Conservation (phyloP, 495 filamentous ascomycete species). For the Tetracladium setigerum region DNA sequence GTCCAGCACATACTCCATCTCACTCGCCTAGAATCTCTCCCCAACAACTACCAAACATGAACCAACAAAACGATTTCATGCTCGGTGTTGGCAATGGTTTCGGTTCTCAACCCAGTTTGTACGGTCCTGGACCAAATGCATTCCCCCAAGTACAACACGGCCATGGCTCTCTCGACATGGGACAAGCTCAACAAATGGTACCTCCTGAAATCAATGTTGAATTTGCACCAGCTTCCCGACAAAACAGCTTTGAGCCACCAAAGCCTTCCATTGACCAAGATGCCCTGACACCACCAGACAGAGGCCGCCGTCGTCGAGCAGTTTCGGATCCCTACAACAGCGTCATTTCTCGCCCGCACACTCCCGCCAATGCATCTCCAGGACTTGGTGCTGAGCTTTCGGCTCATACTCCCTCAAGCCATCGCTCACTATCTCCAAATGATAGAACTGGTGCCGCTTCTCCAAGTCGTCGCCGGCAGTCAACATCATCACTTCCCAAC, state of each 20-base stretch:
- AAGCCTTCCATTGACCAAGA: conserved; percentile 61
- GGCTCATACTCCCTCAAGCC: conserved; percentile 37
- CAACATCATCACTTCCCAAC: conserved; percentile 77
- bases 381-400: conserved; percentile 32
- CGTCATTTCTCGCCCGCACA: conserved; percentile 31
- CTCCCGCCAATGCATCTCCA: conserved; percentile 25
- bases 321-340: conserved; percentile 67
- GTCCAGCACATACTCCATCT: conserved; percentile 77
- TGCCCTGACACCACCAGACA: conserved; percentile 76
- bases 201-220: conserved; percentile 91
- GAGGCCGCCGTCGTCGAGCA: conserved; percentile 57
- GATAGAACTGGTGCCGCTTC: conserved; percentile 51
- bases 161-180: conserved; percentile 44
- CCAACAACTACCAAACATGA: conserved; percentile 51
- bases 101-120: conserved; percentile 43
- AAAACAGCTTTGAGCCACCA: conserved; percentile 60
- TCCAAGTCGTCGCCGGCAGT: conserved; percentile 65
- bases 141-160: conserved; percentile 47
- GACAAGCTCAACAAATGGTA: conserved; percentile 66
- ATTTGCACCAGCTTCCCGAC: conserved; percentile 69
- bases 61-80: conserved; percentile 43
- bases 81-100: conserved; percentile 31
- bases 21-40: conserved; percentile 77
- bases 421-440: conserved; percentile 64
- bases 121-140: conserved; percentile 42